Evolutionary conservation across 805 yeast species (phyloP).

Genomic region (Wickerhamiella brachini): DNA sequence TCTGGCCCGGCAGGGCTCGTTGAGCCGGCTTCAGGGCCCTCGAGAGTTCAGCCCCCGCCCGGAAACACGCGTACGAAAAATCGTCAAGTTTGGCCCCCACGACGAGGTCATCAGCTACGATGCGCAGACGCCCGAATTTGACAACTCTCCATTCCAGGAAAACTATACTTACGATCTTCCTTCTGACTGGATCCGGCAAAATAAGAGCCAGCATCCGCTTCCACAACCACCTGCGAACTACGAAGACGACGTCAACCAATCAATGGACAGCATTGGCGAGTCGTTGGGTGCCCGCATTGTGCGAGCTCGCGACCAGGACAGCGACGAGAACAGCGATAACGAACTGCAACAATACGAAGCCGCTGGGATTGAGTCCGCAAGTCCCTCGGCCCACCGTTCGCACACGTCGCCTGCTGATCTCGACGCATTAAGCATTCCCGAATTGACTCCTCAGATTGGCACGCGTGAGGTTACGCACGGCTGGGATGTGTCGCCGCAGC

Average conservation of each 20-base stretch:
- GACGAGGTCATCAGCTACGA: slow-evolving; percentile 20
- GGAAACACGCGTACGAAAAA: slow-evolving; percentile 9
- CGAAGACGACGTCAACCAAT: not conserved
- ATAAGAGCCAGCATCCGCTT: slow-evolving; percentile 4
- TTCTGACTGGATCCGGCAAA: not conserved
- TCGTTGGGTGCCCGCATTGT: not conserved
- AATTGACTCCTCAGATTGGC: not conserved
- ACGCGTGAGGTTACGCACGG: not conserved
- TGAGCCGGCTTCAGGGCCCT: slow-evolving; percentile 17
- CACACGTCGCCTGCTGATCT: not conserved
- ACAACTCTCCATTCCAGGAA: slow-evolving; percentile 9
- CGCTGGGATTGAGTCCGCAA: too few species aligned
- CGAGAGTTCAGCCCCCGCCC: slow-evolving; percentile 7
- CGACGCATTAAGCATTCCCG: not conserved
- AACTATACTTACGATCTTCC: slow-evolving; percentile 2
- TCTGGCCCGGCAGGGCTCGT: slow-evolving; percentile 16
- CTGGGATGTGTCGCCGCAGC: not conserved
- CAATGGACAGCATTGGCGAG: not conserved
- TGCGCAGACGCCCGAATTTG: slow-evolving; percentile 14
- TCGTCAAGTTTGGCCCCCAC: slow-evolving; percentile 19
- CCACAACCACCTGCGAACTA: slow-evolving; percentile 2
- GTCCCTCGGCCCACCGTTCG: too few species aligned
- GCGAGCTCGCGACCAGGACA: not conserved
- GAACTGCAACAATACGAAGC: too few species aligned
- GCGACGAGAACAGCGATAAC: not conserved